Evolutionary conservation across 148 eudicot genomes (phyloP), one percentile per base, ranked within the genome.

Genomic region (Drosera capensis): DNA sequence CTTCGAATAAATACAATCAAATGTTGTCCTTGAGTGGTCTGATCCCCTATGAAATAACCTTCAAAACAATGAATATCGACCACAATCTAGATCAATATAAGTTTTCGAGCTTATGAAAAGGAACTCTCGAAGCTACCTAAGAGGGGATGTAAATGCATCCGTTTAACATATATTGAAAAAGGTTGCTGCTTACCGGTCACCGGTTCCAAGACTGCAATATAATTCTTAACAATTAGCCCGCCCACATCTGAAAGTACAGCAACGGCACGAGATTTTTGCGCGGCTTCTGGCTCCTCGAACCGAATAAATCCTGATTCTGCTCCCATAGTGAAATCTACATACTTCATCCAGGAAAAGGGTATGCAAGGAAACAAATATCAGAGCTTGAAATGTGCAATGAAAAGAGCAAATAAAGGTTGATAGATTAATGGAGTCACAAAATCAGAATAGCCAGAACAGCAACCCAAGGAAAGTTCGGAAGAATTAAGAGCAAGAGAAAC

Each of bases 181-280:
- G 15, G 20, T 3, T 37, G 50, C 21, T 9, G 51, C 74, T 1
- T 56, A 75, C 87, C 87, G 44, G 87, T 60, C 20, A 79, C 79
- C 12, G 79, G 82, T 38, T 79, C 79, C 58, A 79, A 59, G 31
- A 49, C 51, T 48, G 79, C 79, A 31, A 79, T 49, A 43, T 45
- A 79, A 54, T 79, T 75, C 46, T 71, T 67, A 57, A 77, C 68
- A 25, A 46, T 48, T 25, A 79, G 50, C 54, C 87, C 87, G 41
- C 76, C 82, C 39, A 68, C 79, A 47, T 75, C 82, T 12, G 87
- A 49, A 51, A 79, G 64, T 34, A 64, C 82, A 13, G 74, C 87
- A 63, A 75, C 76, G 55, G 87, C 78, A 26, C 82, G 71, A 45
- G 79, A 82, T 54, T 79, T 75, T 59, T 72, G 74, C 48, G 74